Evolutionary conservation across 1,284 basidiomycete species (phyloP), one percentile per base, ranked within the genome.

Genomic region (Earliella scabrosa): DNA sequence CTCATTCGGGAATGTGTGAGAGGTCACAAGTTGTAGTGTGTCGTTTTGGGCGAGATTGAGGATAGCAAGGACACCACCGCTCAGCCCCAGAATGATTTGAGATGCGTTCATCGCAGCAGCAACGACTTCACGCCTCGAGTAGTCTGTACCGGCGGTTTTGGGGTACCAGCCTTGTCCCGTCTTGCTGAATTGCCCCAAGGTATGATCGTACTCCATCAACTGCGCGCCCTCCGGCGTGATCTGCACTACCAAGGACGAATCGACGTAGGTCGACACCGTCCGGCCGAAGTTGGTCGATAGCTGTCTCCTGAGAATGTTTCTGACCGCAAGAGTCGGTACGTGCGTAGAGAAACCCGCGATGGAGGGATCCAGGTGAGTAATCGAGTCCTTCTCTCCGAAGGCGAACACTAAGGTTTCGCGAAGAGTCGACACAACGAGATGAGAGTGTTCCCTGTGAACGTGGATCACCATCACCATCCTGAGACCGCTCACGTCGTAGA

Each of bases 1-100:
- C 65, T 90, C 86, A 10, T 68, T 64, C 0, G 53, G 39, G n/a
- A n/a, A n/a, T n/a, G n/a, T n/a, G n/a, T n/a, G n/a, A n/a, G n/a
- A n/a, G n/a, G n/a, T n/a, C n/a, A n/a, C n/a, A n/a, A n/a, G n/a
- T 43, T 73, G 61, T 24, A 86, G 72, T 11, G 73, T 67, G 24
- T 72, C 69, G 9, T 76, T 72, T 2, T 76, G 77, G 14, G 73
- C 71, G 2, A 85, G 70, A 16, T 75, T 79, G 40, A 94, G 74
- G 2, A 83, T 64, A 0, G 78, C 69, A 7, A 95, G 63, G 34
- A 71, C 72, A 0, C 89, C 88, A 5, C 82, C 82, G 48, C 74
- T 82, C 27, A 88, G 68, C 0, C 83, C 92, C 6, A 95, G 65
- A 2, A 88, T 71, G n/a, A 92, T 72, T 66, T 89, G 84, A 39